phyloP scores from a whole-genome alignment of 495 filamentous ascomycete species.

The Penicillium samsonianum region DNA sequence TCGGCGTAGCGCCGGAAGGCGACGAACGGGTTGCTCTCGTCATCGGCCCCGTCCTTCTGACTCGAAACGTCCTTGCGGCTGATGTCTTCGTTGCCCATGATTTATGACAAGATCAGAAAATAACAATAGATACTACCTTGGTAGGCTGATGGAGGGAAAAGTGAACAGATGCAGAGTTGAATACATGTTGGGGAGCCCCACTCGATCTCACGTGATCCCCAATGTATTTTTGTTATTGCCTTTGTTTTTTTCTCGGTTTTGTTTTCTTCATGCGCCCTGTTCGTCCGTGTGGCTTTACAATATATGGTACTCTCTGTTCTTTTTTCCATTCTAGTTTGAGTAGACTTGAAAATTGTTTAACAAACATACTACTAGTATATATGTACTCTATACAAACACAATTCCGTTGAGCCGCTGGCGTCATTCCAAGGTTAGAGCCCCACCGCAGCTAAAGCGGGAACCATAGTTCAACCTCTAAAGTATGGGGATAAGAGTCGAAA shows the following conservation, averaged over 20 bases:
- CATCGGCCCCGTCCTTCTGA: slow-evolving; percentile 28
- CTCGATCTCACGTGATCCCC: slow-evolving; percentile 20
- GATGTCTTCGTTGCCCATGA: slow-evolving; percentile 39
- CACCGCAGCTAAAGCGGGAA: background rate
- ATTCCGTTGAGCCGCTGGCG: background rate
- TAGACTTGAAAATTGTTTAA: background rate
- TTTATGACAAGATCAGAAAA: background rate
- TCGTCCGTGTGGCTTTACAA: background rate
- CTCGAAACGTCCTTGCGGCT: slow-evolving; percentile 16
- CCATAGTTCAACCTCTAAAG: background rate
- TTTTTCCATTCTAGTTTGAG: background rate
- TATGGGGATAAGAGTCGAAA: too few relatives aligned
- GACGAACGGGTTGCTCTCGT: slow-evolving; percentile 57
- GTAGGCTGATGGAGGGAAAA: background rate
- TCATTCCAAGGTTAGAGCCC: background rate
- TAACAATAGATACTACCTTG: background rate
- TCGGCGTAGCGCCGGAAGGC: slow-evolving; percentile 62
- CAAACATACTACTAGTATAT: background rate
- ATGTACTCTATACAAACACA: background rate
- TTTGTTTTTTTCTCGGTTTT: background rate
- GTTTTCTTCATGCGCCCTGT: background rate
- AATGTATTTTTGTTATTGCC: slow-evolving; percentile 1
- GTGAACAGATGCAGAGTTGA: slow-evolving; percentile 5
- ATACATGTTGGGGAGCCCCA: slow-evolving; percentile 16
- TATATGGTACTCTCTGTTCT: background rate